Base-by-base conservation (phyloP, 768 basidiomycete genomes). In the Ramaria sp. region DNA sequence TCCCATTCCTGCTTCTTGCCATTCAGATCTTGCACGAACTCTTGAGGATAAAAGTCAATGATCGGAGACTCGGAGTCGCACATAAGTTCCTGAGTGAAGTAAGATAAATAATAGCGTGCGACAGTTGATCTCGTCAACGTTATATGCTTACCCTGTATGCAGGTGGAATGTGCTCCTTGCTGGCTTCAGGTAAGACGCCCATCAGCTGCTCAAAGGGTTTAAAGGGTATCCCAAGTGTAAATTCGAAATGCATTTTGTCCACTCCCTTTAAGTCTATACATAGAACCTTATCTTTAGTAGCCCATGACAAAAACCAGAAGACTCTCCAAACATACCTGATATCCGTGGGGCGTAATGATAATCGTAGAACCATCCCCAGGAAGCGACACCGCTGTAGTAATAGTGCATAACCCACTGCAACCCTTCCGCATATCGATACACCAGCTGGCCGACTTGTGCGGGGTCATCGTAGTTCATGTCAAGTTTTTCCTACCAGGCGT, bases 1-100 rank as follows among this genome's bases (percentile, higher is more conserved):
- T 99, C 96, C 96, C 96, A 99, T 24, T 97, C 95, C 63, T 88
- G 85, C 68, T 93, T 98, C 79, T 99, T 99, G 33, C 96, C 96
- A 63, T 99, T 98, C 66, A 96, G 71, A 72, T 99, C 96, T 61
- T 80, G 83, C 61, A 91, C 92, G 62, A 98, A 98, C 53, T 92
- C 84, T 15, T 75, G 62, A 2, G 96, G 96, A 68, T 99, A 99
- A 73, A 98, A 98, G 66, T 95, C 91, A 49, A 91, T 67, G 63
- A 99, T 96, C 0, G 91, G 80, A 2, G 95, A 98, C 59, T 78
- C 84, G 1, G 81, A 70, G 61, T 86, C 83, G 60, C 76, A 82
- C 95, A 98, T 96, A 46, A 98, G 73, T 62, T 96, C 92, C 91
- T 94, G 63, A 58, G 15, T 13, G 51, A 46, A 19, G 15, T 61